phyloP scores from a whole-genome alignment of 352 stramenopile species.

The Phytophthora megakarya region DNA sequence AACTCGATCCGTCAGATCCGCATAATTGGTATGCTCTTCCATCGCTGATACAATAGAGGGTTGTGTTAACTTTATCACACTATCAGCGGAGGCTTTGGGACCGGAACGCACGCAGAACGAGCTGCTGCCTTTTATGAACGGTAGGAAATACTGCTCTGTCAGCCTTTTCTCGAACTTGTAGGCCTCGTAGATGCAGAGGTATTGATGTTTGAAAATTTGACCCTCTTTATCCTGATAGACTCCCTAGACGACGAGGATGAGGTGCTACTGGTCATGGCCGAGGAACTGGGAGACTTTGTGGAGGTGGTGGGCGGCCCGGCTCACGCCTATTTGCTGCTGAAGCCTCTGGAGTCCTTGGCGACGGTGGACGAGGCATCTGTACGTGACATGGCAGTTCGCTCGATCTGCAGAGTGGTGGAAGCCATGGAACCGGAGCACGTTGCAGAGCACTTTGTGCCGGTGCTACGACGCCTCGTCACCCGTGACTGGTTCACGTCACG shows the following conservation, averaged over 20 bases:
- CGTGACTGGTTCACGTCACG: conserved; percentile 95
- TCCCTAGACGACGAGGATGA: conserved; percentile 98
- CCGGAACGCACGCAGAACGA: conserved; percentile 92
- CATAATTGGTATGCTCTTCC: conserved; percentile 73
- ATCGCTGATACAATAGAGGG: background rate
- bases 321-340: conserved; percentile 91
- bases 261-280: conserved; percentile 94
- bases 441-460: conserved; percentile 90
- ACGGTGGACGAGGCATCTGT: conserved; percentile 96
- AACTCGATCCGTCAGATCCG: conserved; percentile 92
- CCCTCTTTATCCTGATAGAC: conserved; percentile 59
- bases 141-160: conserved; percentile 33
- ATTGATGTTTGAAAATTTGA: background rate
- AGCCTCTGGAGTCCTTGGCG: conserved; percentile 93
- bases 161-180: conserved; percentile 1
- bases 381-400: conserved; percentile 91
- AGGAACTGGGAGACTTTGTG: conserved; percentile 91
- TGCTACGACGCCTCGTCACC: conserved; percentile 93
- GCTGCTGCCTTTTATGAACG: conserved; percentile 98
- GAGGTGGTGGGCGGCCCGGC: conserved; percentile 90
- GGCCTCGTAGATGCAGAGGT: background rate
- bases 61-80: conserved; percentile 21
- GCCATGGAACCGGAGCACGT: conserved; percentile 89
- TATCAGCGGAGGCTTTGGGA: conserved; percentile 85
- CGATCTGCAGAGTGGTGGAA: conserved; percentile 89